These are phyloP conservation scores for Ophioceras dolichostomum DNA, from an alignment of 2,329 filamentous ascomycete genomes.

Conservation along the genomic window DNA sequence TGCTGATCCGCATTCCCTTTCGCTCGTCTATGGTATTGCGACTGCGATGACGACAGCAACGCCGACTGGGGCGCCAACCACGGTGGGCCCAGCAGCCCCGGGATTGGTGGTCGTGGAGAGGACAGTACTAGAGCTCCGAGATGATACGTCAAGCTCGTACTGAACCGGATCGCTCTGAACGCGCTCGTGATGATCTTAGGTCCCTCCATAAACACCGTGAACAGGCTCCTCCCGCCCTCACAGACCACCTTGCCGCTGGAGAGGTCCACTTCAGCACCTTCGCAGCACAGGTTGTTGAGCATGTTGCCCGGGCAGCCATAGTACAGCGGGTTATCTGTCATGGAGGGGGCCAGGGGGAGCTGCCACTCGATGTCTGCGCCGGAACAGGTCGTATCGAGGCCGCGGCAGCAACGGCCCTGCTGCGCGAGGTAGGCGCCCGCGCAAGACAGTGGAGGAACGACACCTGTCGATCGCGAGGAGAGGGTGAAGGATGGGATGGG, in stretches of 20 bases:
- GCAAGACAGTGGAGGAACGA: constrained; percentile 1
- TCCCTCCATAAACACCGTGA: neutral
- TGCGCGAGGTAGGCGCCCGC: constrained; percentile 1
- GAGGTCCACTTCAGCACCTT: neutral
- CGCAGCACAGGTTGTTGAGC: constrained; percentile 3
- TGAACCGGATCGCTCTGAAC: no score
- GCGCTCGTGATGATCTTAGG: neutral
- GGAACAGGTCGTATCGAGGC: neutral
- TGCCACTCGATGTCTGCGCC: constrained; percentile 1
- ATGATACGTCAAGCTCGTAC: no score
- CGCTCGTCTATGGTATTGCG: no score
- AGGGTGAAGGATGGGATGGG: neutral
- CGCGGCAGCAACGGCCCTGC: constrained; percentile 2
- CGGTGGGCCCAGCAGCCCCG: no score
- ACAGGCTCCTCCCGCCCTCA: constrained; percentile 1
- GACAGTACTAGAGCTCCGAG: no score
- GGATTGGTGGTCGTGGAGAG: no score
- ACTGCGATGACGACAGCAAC: no score
- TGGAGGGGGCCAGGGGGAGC: constrained; percentile 2
- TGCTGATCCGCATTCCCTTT: no score
- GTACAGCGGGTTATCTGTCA: constrained; percentile 1
- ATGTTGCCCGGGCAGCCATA: constrained; percentile 4
- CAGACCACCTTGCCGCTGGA: constrained; percentile 14
- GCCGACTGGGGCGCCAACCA: no score
- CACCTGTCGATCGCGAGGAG: neutral